Percentiles rank a stretch among this genome's conserved stretches.
Evolutionary conservation across 2,329 filamentous ascomycete species (phyloP).

Genomic region (Colletotrichum eleusines): DNA sequence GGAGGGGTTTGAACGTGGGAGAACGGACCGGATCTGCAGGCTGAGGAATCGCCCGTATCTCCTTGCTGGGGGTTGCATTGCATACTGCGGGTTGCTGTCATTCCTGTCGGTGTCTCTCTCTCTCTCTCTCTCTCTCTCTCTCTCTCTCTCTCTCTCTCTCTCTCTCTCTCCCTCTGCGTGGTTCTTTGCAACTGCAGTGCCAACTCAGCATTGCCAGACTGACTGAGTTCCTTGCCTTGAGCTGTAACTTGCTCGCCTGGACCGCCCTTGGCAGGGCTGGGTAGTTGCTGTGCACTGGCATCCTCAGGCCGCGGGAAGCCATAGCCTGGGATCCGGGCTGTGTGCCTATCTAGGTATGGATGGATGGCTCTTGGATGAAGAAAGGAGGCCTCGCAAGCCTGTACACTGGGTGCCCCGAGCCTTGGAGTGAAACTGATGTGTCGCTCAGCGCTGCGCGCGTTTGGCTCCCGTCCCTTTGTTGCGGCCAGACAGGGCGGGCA

Average conservation of each 20-base stretch:
- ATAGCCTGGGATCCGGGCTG: conserved; percentile 5
- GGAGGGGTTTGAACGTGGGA: background rate
- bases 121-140: background rate
- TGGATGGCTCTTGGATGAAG: background rate
- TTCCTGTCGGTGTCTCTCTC: background rate
- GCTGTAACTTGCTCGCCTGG: background rate
- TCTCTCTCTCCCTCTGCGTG: background rate
- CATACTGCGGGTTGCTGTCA: background rate
- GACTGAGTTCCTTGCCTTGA: background rate
- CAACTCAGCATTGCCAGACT: conserved; percentile 14
- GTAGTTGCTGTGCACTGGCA: background rate
- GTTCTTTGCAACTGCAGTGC: conserved; percentile 20
- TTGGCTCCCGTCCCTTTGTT: conserved; percentile 28
- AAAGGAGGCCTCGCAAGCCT: background rate
- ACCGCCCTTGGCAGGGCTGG: background rate
- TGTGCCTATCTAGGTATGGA: background rate
- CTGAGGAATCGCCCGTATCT: background rate
- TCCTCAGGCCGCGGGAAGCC: background rate
- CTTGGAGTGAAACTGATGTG: conserved; percentile 23
- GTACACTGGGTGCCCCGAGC: background rate
- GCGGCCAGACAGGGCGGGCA: conserved; percentile 1
- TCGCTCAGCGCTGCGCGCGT: conserved; percentile 30
- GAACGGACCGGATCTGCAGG: conserved; percentile 16
- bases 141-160: background rate
- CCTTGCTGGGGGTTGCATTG: conserved; percentile 12